Evolutionary conservation across 805 yeast species (phyloP), one percentile per base, ranked within the genome.

Genomic region (Priceomyces carsonii): DNA sequence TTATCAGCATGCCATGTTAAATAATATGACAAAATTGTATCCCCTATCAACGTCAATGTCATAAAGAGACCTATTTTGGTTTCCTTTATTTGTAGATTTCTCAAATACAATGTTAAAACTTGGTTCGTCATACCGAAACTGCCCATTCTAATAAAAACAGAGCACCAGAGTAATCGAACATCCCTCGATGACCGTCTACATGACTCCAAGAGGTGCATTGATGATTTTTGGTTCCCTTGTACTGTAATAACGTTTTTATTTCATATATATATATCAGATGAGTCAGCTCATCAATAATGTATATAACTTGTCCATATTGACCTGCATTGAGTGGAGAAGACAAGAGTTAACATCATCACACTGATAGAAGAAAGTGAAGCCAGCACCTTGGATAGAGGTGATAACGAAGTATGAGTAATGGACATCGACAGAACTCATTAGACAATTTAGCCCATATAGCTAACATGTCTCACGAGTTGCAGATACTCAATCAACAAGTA

Each of bases 121-220:
- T 87, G 89, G 50, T 86, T 86, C 9, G 91, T 82, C 36, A 83
- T 63, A 3, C 95, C 95, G 51, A 80, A 88, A 3, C 91, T 81
- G 31, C 79, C 59, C 73, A 85, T 71, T 18, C 96, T 67, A 12
- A 85, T 63, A 45, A 84, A 80, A 8, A 82, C 85, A 3, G 88
- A 80, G 7, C 64, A 56, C 78, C 91, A 77, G 26, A 88, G 71
- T 12, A 85, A 53, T 39, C 77, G 63, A 20, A 82, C 75, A 53
- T 87, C 95, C 10, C 44, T 37, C 6, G 63, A 52, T 1, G 80
- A 64, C 30, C 62, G 64, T 17, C 35, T 39, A 14, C 75, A 42
- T 5, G 78, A 57, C 32, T 44, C 38, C 2, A 56, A 9, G 18
- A 69, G 45, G 36, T 69, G 73, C 62, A 63, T 62, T 8, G 16